Evolutionary conservation across 2,329 filamentous ascomycete genomes (phyloP), one percentile per base, ranked within the genome.

Genomic region (Eutypa lata): DNA sequence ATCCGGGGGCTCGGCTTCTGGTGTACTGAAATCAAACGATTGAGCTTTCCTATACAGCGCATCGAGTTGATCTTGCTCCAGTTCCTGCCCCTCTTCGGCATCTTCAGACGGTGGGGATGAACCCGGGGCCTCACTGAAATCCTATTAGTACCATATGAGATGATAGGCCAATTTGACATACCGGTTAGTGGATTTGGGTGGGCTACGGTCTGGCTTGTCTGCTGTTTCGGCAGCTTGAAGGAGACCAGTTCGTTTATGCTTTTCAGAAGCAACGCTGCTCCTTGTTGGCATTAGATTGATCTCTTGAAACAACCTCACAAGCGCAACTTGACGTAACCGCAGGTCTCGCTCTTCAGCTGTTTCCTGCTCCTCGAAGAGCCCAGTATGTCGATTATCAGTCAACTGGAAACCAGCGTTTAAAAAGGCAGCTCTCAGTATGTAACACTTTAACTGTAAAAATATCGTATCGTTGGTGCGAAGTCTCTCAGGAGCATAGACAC

Each of bases 31-130:
- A 68, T 99, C 94, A 64, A 97, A 97, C 0, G 91, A 92, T 66
- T 99, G 94, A 0, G 94, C 94, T 67, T 99, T 99, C 65, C 88
- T 90, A 71, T 99, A 99, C 1, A 99, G 73, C 0, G 89, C 85
- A 68, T 99, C 94, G 3, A 99, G 86, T 67, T 99, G 94, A 62
- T 96, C 92, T 69, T 97, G 91, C 66, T 97, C 91, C 0, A 99
- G 80, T 71, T 97, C 92, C 62, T 92, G 82, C 2, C 91, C 91
- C 35, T 97, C 92, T 61, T 97, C 92, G 0, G 78, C 77, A 46
- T 89, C 89, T 10, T 88, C 89, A 5, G 78, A 75, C 1, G 73
- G 71, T 0, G 86, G 74, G 1, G 76, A 81, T 0, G 86, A 85
- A 0, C 60, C 67, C 0, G 70, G 63, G 2, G 71, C 68, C 10